phyloP scores from a whole-genome alignment of 495 filamentous ascomycete genomes.

The Cudoniella acicularis region DNA sequence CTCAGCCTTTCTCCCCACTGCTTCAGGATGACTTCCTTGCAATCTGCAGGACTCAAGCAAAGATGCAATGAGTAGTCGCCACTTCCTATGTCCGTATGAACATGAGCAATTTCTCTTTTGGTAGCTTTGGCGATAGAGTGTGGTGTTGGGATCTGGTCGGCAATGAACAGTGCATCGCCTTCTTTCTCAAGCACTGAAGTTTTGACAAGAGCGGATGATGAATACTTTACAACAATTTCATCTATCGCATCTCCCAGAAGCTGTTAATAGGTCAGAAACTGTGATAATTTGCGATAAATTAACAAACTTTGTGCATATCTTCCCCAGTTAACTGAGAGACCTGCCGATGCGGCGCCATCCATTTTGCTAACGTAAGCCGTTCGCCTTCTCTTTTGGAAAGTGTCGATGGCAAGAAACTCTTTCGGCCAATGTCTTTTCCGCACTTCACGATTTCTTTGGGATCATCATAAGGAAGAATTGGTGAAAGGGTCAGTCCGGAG shows the following conservation, averaged over 20 bases:
- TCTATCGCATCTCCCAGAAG: slow-evolving; percentile 11
- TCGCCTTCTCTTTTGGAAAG: slow-evolving; percentile 16
- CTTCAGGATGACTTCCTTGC: slow-evolving; percentile 20
- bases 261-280: slow-evolving; percentile 1
- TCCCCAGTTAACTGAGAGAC: slow-evolving; percentile 11
- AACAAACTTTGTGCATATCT: slow-evolving; percentile 16
- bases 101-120: slow-evolving; percentile 20
- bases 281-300: background rate
- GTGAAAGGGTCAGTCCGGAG: slow-evolving; percentile 18
- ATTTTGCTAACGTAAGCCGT: slow-evolving; percentile 13
- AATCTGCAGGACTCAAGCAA: slow-evolving; percentile 17
- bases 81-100: slow-evolving; percentile 7
- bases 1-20: slow-evolving; percentile 21
- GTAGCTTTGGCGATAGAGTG: slow-evolving; percentile 12
- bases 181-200: slow-evolving; percentile 18
- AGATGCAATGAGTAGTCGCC: slow-evolving; percentile 17
- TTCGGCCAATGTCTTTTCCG: slow-evolving; percentile 3
- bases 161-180: slow-evolving; percentile 16
- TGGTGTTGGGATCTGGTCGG: slow-evolving; percentile 11
- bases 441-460: slow-evolving; percentile 18
- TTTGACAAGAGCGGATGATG: slow-evolving; percentile 6
- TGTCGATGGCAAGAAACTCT: slow-evolving; percentile 6
- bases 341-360: slow-evolving; percentile 19
- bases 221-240: slow-evolving; percentile 11
- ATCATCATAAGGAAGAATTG: slow-evolving; percentile 15